Evolutionary conservation across 2,329 filamentous ascomycete species (phyloP).

Genomic region (Clarireedia paspali): DNA sequence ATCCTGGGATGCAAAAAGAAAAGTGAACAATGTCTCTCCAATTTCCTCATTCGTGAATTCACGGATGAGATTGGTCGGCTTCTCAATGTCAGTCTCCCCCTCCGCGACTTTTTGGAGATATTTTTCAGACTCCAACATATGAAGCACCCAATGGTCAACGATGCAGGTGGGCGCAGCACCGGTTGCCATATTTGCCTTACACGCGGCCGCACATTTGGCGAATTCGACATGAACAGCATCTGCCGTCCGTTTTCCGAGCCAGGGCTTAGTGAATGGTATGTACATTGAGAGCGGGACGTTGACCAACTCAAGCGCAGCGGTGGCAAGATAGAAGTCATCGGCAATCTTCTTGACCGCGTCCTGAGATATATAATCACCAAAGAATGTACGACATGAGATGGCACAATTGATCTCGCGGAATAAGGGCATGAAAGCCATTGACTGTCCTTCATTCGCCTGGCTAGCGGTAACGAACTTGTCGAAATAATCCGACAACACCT

Average conservation of each 20-base stretch:
- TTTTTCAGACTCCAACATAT: too few relatives aligned
- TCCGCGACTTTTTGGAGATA: too few relatives aligned
- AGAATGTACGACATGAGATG: slow-evolving; percentile 70
- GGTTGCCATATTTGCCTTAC: slow-evolving; percentile 62
- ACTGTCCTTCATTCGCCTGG: slow-evolving; percentile 41
- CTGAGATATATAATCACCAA: slow-evolving; percentile 70
- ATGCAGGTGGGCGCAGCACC: slow-evolving; percentile 65
- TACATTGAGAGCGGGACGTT: slow-evolving; percentile 53
- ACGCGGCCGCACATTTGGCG: slow-evolving; percentile 61
- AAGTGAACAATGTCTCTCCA: slow-evolving; percentile 43
- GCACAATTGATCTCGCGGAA: slow-evolving; percentile 77
- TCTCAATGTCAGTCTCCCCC: slow-evolving; percentile 30
- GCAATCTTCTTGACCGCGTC: slow-evolving; percentile 66
- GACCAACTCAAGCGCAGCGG: slow-evolving; percentile 70
- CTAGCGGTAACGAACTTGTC: slow-evolving; percentile 58
- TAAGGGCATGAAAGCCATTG: slow-evolving; percentile 59
- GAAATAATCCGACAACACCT: slow-evolving; percentile 66
- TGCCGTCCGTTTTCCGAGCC: slow-evolving; percentile 46
- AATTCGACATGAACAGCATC: slow-evolving; percentile 67
- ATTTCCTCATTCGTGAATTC: slow-evolving; percentile 44
- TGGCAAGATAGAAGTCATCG: slow-evolving; percentile 72
- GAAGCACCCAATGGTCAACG: slow-evolving; percentile 67
- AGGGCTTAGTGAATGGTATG: too few relatives aligned
- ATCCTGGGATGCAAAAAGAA: slow-evolving; percentile 46
- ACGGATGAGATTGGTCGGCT: slow-evolving; percentile 40